Evolutionary conservation across 2,329 filamentous ascomycete genomes (phyloP), one percentile per base, ranked within the genome.

Genomic region (Fusarium sp.): DNA sequence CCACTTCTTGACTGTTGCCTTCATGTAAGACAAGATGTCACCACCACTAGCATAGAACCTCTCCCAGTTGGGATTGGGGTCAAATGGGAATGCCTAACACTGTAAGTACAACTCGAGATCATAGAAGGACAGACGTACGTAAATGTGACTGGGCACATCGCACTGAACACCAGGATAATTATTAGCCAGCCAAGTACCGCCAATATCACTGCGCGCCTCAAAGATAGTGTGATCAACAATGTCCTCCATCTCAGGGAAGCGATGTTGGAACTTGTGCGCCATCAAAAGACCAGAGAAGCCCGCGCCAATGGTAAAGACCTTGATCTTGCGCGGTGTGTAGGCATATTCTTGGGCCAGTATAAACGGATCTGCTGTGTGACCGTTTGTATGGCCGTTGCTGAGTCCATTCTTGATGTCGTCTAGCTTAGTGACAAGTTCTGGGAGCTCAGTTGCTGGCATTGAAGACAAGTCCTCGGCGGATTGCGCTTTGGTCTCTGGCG

Each of bases 11-110:
- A 89, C 89, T 11, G 77, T 77, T 11, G 56, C 62, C 72, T 89
- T 83, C 83, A 88, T 86, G 72, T 91, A 89, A 7, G 84, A 81
- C 24, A 84, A 78, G 50, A 91, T 92, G 59, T 91, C 89, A 5
- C 79, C 77, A 3, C 88, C 89, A 65, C 86, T 85, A 6, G 89
- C 88, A 72, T 89, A 91, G 70, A 88, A 86, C 56, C 87, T 84
- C 0, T 84, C 85, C 89, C 90, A 91, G 64, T 90, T 82, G 0
- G 87, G 87, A 57, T 91, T 90, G 1, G 88, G 88, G 6, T 84
- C 82, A 74, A 89, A 91, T 0, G 48, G 88, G 84, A 62, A 91
- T 82, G 78, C 75, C 75, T 13, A n/a, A 24, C 3, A 8, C 8
- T 5, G 24, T 69, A 4, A 73, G 64, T 10, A 17, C 7, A 24